Percentiles rank a stretch among this genome's conserved stretches.
Conservation (phyloP, 75 land plant genomes). For the Pinus tabuliformis region DNA sequence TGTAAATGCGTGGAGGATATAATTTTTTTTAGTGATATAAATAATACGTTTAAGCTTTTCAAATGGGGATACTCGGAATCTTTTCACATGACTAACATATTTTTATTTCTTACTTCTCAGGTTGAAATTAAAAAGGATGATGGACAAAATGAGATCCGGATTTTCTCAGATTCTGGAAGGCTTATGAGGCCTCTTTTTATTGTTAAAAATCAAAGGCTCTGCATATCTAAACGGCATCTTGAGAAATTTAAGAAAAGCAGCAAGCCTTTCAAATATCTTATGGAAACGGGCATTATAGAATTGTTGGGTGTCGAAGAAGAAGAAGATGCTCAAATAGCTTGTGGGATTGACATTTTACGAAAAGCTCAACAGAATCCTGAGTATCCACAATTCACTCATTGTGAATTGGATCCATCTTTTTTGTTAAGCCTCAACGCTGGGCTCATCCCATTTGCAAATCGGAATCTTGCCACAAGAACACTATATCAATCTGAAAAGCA, state of each 20-base stretch:
- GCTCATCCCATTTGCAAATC: conserved; percentile 89
- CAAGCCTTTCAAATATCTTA: conserved; percentile 32
- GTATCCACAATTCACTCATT: conserved; percentile 55
- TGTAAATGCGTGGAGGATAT: no score
- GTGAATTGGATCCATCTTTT: conserved; percentile 79
- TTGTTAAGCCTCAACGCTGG: conserved; percentile 79
- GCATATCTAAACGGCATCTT: conserved; percentile 17
- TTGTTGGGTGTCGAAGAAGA: conserved; percentile 88
- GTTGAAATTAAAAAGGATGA: conserved; percentile 74
- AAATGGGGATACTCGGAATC: no score
- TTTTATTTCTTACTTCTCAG: conserved; percentile 16
- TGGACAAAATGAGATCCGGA: conserved; percentile 51
- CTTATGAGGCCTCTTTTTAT: conserved; percentile 80
- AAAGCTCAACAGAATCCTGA: conserved; percentile 12
- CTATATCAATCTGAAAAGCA: conserved; percentile 86
- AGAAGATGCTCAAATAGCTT: conserved; percentile 66
- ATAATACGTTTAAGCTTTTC: no score
- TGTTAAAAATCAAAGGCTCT: conserved; percentile 41
- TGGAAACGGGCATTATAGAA: conserved; percentile 70
- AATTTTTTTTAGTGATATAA: no score
- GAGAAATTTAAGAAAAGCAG: conserved; percentile 24
- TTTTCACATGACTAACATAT: no score
- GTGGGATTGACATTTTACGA: conserved; percentile 38
- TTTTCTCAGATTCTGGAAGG: conserved; percentile 85
- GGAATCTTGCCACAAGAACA: conserved; percentile 73